Percentiles rank a stretch among this genome's conserved stretches.
These are phyloP conservation scores for Discostella stelligeroides DNA, from an alignment of 108 stramenopile genomes.

Conservation along the genomic window DNA sequence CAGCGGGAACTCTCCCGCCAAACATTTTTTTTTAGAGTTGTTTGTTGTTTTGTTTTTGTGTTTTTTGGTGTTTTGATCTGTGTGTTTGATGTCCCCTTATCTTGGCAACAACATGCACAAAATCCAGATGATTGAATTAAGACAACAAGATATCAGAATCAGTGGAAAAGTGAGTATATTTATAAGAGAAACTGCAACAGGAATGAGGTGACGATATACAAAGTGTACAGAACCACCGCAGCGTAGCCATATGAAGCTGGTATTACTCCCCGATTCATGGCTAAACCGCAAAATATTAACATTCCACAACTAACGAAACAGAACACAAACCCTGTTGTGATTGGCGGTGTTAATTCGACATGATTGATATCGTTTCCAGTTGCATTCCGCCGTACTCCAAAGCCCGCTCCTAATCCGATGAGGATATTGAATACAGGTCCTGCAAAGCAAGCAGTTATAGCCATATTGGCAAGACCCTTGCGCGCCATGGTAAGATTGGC, in stretches of 20 bases:
- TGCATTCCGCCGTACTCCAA: conserved; percentile 33
- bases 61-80: too few relatives aligned
- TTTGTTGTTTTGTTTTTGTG: too few relatives aligned
- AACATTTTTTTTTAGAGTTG: too few relatives aligned
- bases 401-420: conserved; percentile 39
- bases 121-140: too few relatives aligned
- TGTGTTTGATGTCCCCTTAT: too few relatives aligned
- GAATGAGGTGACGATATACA: conserved; percentile 48
- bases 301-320: conserved; percentile 45
- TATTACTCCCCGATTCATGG: conserved; percentile 54
- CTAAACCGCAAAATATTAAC: conserved; percentile 35
- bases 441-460: conserved; percentile 69
- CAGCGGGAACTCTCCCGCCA: too few relatives aligned
- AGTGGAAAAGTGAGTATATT: too few relatives aligned
- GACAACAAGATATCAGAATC: too few relatives aligned
- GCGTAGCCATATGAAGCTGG: conserved; percentile 73
- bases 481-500: conserved; percentile 79
- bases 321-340: conserved; percentile 50
- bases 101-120: too few relatives aligned
- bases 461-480: conserved; percentile 73
- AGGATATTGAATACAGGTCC: conserved; percentile 84
- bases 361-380: conserved; percentile 30
- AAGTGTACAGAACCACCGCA: conserved; percentile 44
- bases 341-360: conserved; percentile 38
- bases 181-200: conserved; percentile 36